Evolutionary conservation across 163 green algal species (phyloP).

Genomic region (Scenedesmus sp.): DNA sequence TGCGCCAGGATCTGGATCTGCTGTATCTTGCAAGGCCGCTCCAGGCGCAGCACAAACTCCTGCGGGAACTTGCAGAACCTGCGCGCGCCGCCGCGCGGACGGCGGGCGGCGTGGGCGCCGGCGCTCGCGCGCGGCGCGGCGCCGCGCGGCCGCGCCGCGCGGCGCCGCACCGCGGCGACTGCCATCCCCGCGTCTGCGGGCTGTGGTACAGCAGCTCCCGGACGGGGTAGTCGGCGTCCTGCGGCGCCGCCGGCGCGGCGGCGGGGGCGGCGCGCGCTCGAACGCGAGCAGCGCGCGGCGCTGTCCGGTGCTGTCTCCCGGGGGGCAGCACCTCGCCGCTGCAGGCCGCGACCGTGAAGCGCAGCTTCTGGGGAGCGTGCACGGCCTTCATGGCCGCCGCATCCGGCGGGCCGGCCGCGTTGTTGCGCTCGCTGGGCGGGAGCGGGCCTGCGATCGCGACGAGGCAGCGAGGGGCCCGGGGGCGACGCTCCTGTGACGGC

Average conservation of each 20-base stretch:
- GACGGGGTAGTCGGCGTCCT: slow-evolving; percentile 87
- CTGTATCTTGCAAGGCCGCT: slow-evolving; percentile 73
- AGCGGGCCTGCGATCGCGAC: no score
- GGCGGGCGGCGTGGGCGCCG: no score
- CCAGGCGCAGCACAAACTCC: slow-evolving; percentile 81
- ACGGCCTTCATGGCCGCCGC: slow-evolving; percentile 55
- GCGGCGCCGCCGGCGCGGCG: neutral
- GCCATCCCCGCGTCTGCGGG: slow-evolving; percentile 84
- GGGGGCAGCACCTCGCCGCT: slow-evolving; percentile 52
- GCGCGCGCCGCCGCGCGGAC: no score
- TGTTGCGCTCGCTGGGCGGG: no score
- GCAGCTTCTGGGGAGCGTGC: slow-evolving; percentile 63
- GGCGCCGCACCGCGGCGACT: slow-evolving; percentile 65
- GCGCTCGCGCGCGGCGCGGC: no score
- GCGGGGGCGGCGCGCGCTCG: neutral
- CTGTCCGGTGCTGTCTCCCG: neutral
- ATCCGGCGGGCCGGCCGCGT: no score
- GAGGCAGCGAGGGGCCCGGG: no score
- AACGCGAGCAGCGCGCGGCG: neutral
- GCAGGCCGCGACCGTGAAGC: slow-evolving; percentile 61
- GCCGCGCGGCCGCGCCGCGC: neutral
- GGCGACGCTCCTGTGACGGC: no score
- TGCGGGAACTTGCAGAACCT: slow-evolving; percentile 91
- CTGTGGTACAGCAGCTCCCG: slow-evolving; percentile 84
- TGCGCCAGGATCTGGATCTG: slow-evolving; percentile 95